Evolutionary conservation across 1,284 basidiomycete genomes (phyloP).

Genomic region (Puccinia coronata): DNA sequence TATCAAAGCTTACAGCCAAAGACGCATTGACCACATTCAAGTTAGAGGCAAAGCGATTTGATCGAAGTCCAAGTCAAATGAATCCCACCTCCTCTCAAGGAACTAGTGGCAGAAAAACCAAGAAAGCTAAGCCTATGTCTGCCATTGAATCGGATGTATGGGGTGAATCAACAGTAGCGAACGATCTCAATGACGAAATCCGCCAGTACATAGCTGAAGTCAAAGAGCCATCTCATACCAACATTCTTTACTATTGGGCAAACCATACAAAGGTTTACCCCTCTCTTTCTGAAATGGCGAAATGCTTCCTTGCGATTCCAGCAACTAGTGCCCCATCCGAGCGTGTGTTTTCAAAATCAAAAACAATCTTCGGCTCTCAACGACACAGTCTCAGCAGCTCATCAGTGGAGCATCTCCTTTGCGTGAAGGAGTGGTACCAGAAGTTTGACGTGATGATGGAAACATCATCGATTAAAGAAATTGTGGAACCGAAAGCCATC

Average conservation of each 20-base stretch:
- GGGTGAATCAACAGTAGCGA: not conserved
- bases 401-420: not conserved
- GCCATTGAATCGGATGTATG: not conserved
- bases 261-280: no score
- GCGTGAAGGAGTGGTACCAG: not conserved
- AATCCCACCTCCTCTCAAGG: no score
- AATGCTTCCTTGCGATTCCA: not conserved
- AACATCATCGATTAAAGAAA: no score
- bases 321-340: conserved; percentile 3
- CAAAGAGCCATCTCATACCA: not conserved
- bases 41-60: no score
- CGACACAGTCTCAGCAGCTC: not conserved
- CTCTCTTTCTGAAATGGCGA: not conserved
- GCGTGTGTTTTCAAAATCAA: not conserved
- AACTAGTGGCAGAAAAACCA: not conserved
- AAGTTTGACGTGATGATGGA: no score
- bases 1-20: not conserved
- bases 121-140: not conserved
- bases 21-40: no score
- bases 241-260: no score
- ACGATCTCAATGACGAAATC: not conserved
- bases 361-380: not conserved
- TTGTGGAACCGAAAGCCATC: no score
- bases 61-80: no score
- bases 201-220: not conserved